Base-by-base conservation (phyloP, 345 rosid genomes). In the Hypericum androsaemum region DNA sequence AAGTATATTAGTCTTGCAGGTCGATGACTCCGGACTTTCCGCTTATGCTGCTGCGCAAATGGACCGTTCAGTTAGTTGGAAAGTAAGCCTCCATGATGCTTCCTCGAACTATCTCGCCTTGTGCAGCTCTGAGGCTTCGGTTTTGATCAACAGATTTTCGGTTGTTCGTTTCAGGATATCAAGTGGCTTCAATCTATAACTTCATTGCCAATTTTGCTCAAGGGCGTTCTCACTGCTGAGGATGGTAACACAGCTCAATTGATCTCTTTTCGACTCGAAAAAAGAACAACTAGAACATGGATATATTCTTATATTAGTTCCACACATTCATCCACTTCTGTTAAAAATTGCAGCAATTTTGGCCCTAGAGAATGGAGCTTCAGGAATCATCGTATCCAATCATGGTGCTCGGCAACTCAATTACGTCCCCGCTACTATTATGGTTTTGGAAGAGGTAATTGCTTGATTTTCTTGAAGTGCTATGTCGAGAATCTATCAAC, bases 321-420 rank as follows among this genome's bases (percentile, higher is more conserved):
- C 32, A 22, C 4, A 22, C 32, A 22, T 22, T 22, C 32, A 22
- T 22, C 32, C 4, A 22, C 32, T 38, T 0, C 37, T 47, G 38
- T n/a, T 7, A 13, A 10, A 37, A 15, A 7, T 5, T 22, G 32
- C 82, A 90, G 98, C 98, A 49, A 77, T 71, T 68, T 41, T 87
- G 37, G 80, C 90, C 5, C 17, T 83, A 58, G 80, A 86, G 48
- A 60, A 52, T 41, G 97, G 95, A 64, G 95, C 80, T 60, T 84
- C 97, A 38, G 95, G 97, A 51, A 89, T 89, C 41, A 82, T 86
- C 15, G 97, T 89, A 14, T 89, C 97, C 53, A 89, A 89, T 52
- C 97, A 89, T 2, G 95, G 97, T 56, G 97, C 94, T 38, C 94
- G 97, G 51, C 97, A 89, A 57, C 95, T 89, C 12, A 95, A 89